phyloP scores from a whole-genome alignment of 345 rosid species.

The Angophora floribunda region DNA sequence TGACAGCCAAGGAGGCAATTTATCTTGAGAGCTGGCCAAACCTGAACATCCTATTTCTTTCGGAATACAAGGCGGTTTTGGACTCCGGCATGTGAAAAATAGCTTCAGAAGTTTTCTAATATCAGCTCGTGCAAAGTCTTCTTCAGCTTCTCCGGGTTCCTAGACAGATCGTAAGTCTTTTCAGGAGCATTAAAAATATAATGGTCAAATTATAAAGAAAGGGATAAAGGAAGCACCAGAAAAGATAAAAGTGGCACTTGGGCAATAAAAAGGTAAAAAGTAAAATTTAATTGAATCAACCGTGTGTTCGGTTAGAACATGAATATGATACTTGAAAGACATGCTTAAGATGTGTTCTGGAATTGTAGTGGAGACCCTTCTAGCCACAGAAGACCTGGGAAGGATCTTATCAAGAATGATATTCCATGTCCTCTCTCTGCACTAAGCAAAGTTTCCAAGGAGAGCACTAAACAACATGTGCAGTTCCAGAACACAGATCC shows the following conservation, averaged over 20 bases:
- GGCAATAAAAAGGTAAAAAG: neutral
- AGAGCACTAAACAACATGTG: neutral
- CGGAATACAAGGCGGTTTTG: constrained; percentile 45
- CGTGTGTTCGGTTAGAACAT: neutral
- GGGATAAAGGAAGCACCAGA: neutral
- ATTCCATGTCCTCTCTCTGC: neutral
- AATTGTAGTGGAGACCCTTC: neutral
- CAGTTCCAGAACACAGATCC: neutral
- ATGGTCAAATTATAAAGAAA: neutral
- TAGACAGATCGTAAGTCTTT: constrained; percentile 14
- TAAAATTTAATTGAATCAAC: neutral
- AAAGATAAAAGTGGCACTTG: neutral
- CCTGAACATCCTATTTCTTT: constrained; percentile 48
- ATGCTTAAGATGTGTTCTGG: neutral
- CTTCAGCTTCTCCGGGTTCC: constrained; percentile 71
- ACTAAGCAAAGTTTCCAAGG: neutral
- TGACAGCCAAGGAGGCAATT: constrained; percentile 65
- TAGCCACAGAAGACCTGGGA: neutral
- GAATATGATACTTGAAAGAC: neutral
- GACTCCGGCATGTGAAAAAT: constrained; percentile 27
- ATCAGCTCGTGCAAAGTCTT: constrained; percentile 60
- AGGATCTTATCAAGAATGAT: neutral
- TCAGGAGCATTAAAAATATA: constrained; percentile 1
- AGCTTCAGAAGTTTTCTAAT: constrained; percentile 30
- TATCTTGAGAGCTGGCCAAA: constrained; percentile 24